Base-by-base conservation (phyloP, 202 grass and related monocot species). In the Cymbopogon flexuosus region DNA sequence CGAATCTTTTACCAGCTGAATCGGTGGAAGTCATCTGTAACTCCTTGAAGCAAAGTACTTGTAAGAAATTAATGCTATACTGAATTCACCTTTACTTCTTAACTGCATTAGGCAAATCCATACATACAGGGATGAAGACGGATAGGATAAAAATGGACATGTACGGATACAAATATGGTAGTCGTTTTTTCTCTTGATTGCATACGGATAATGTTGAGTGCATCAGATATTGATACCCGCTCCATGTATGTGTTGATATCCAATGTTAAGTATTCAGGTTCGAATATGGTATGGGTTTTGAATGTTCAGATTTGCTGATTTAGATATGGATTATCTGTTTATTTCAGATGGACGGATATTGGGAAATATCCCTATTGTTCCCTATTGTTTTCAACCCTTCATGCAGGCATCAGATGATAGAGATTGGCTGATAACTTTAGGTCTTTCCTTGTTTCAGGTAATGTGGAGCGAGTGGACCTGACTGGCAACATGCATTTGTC, bases 1-100 rank as follows among this genome's bases (percentile, higher is more conserved):
- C 81, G 66, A 98, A 94, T 80, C 84, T 94, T 51, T 83, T 98
- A 84, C 90, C 92, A 37, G 64, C 90, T 61, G 88, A 88, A 77
- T 98, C 95, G 23, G 57, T 91, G 77, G 42, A 86, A 78, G 47
- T 94, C 65, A 94, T 98, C 80, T 90, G 79, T 40, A 68, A 79
- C 61, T 83, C 73, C 37, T 78, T 94, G 79, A 87, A 89, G 72
- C 79, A 82, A 68, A 62, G 39, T 22, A 73, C 40, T 74, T 54
- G 87, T 86, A 74, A 73, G 51, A 89, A 73, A 70, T 27, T 21
- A 51, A 58, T 24, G 2, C 15, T 61, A 49, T 5, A 34, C 65
- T 7, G 1, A 27, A 4, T 84, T 62, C 29, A 68, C 13, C 47
- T 56, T 66, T 41, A 15, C 23, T 76, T 33, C 22, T 24, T 79